phyloP scores from a whole-genome alignment of 495 filamentous ascomycete species.

The Talaromyces nanjingensis region DNA sequence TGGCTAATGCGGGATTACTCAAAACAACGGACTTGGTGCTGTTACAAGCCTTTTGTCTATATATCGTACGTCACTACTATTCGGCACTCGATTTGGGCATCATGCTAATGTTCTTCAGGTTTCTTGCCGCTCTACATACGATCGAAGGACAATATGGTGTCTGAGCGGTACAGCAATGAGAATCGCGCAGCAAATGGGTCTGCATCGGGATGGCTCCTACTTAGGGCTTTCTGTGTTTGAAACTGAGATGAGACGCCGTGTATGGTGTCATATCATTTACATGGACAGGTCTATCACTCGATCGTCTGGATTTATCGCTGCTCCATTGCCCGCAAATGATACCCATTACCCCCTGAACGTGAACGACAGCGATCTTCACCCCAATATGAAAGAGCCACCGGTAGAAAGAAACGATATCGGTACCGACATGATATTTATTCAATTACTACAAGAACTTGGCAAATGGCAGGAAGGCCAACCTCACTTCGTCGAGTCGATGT shows the following conservation, averaged over 20 bases:
- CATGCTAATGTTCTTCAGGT: background rate
- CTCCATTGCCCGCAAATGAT: constrained; percentile 30
- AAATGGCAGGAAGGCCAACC: constrained; percentile 3
- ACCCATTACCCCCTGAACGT: constrained; percentile 23
- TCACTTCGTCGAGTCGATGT: background rate
- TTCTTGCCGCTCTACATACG: constrained; percentile 21
- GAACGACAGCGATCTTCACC: constrained; percentile 23
- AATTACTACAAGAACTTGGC: background rate
- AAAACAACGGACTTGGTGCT: constrained; percentile 20
- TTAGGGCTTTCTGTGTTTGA: constrained; percentile 57
- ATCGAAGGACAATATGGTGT: constrained; percentile 28
- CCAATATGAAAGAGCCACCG: constrained; percentile 19
- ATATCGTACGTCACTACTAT: constrained; percentile 1
- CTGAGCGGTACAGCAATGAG: constrained; percentile 13
- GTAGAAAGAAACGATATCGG: constrained; percentile 1
- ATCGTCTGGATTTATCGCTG: constrained; percentile 45
- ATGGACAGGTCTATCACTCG: constrained; percentile 56
- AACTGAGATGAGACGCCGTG: constrained; percentile 54
- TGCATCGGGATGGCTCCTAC: constrained; percentile 47
- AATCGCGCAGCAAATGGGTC: constrained; percentile 14
- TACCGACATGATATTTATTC: background rate
- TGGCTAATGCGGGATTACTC: constrained; percentile 20
- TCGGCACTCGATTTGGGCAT: background rate
- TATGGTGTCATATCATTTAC: constrained; percentile 63
- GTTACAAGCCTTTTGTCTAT: constrained; percentile 22